Evolutionary conservation across 2,329 filamentous ascomycete genomes (phyloP).

Genomic region (Colletotrichum kahawae): DNA sequence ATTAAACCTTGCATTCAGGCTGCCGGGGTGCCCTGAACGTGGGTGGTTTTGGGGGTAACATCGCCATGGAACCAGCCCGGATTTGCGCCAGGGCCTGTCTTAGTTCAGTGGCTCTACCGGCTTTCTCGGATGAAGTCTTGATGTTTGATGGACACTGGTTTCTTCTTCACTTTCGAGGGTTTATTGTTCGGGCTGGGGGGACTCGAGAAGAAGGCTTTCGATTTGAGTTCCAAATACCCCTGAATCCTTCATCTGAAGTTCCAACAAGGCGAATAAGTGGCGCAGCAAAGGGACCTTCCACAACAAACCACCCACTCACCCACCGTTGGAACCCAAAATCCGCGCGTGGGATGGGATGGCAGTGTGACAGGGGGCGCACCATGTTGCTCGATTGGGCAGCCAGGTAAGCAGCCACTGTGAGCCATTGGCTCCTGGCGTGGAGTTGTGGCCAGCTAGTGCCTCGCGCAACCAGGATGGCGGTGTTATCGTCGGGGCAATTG

Average conservation of each 20-base stretch:
- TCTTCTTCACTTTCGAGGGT: not conserved
- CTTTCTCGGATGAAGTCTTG: not conserved
- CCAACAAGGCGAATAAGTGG: not conserved
- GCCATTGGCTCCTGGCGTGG: not conserved
- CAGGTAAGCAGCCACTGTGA: not conserved
- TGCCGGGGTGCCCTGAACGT: not conserved
- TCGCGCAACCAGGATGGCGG: not conserved
- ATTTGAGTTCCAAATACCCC: not conserved
- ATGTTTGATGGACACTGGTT: not conserved
- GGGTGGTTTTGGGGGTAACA: not conserved
- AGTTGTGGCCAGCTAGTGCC: not conserved
- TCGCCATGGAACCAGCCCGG: not conserved
- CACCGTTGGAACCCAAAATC: not conserved
- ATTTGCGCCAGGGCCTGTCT: not conserved
- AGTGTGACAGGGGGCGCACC: not conserved
- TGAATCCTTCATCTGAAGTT: not conserved
- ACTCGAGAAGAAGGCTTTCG: not conserved
- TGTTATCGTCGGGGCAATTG: not conserved
- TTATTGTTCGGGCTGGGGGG: not conserved
- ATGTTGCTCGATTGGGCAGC: not conserved
- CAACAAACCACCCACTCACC: not conserved
- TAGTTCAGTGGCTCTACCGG: not conserved
- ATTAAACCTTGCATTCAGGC: conserved; percentile 9
- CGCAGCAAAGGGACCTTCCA: not conserved
- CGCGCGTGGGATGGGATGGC: not conserved